Base-by-base conservation (phyloP, 164 flowering plant species). In the Kalanchoe fedtschenkoi region DNA sequence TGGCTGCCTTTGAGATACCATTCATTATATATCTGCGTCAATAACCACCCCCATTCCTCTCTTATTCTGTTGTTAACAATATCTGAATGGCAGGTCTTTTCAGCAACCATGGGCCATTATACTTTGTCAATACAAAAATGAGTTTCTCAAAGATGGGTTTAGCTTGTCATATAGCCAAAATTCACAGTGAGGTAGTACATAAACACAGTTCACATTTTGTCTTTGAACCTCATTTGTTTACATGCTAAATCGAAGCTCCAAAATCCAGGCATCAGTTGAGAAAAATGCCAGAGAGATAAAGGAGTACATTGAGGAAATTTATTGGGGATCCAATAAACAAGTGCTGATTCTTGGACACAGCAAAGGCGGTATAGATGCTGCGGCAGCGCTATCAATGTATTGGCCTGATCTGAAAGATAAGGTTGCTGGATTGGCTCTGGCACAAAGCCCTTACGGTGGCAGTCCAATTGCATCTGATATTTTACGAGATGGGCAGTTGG, bases 21-120 rank as follows among this genome's bases (percentile, higher is more conserved):
- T 47, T 44, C 24, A n/a, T 44, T 19, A 39, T 47, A 47, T 54
- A n/a, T n/a, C n/a, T n/a, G n/a, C n/a, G 10, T 66, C 13, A 10
- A 21, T 24, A 41, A 30, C 19, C 29, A 6, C 24, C 16, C 13
- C 22, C 34, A 26, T 3, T 38, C 9, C 22, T 44, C 21, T 44
- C 51, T n/a, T 51, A 16, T 51, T 47, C 30, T 9, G 30, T 47
- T 26, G 10, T 10, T 64, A 16, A 16, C 17, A 6, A 6, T 34
- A 33, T 66, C 34, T 19, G 22, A 28, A 16, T 67, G 35, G 64
- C 80, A 89, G 98, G 97, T 73, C 89, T 93, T 71, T 89, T 93
- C 76, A 93, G 98, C 79, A 93, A 93, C 69, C 97, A 88, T 70
- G 98, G 97, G n/a, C 92, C 97, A 34, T 88, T 89, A 33, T 93